Percentiles rank a stretch among this genome's conserved stretches.
phyloP scores from a whole-genome alignment of 139 green algal genomes.

The Pleodorina starrii region DNA sequence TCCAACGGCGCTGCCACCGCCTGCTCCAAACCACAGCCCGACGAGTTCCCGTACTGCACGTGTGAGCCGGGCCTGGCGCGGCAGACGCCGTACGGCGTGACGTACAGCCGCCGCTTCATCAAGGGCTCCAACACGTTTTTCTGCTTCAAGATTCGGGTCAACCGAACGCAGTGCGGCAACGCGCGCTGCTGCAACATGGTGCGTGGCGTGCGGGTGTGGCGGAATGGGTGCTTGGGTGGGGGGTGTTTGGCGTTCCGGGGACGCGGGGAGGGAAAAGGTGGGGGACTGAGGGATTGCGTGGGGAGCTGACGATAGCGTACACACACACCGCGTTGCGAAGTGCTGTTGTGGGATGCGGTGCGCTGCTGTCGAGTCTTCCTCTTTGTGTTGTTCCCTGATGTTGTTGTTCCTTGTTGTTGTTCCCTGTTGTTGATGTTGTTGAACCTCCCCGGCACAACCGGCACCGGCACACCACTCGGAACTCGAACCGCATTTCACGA shows the following conservation, averaged over 20 bases:
- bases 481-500: too few species aligned
- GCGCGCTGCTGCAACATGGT: conserved; percentile 32
- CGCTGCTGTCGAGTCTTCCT: too few species aligned
- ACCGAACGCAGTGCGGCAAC: conserved; percentile 7
- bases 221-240: neutral
- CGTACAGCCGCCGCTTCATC: conserved; percentile 18
- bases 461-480: too few species aligned
- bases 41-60: conserved; percentile 29
- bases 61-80: neutral
- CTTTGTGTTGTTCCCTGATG: too few species aligned
- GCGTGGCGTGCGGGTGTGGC: neutral
- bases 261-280: neutral
- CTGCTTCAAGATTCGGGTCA: conserved; percentile 17
- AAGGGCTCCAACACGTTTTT: neutral
- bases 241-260: neutral
- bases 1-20: too few species aligned
- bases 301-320: neutral
- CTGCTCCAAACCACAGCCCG: too few species aligned
- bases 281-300: neutral
- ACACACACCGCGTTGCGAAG: neutral
- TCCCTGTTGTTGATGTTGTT: too few species aligned
- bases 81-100: conserved; percentile 16
- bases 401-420: too few species aligned
- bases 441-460: too few species aligned
- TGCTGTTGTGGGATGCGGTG: neutral